phyloP scores from a whole-genome alignment of 192 early-diverging fungal species.

The Ramicandelaber brevisporus region DNA sequence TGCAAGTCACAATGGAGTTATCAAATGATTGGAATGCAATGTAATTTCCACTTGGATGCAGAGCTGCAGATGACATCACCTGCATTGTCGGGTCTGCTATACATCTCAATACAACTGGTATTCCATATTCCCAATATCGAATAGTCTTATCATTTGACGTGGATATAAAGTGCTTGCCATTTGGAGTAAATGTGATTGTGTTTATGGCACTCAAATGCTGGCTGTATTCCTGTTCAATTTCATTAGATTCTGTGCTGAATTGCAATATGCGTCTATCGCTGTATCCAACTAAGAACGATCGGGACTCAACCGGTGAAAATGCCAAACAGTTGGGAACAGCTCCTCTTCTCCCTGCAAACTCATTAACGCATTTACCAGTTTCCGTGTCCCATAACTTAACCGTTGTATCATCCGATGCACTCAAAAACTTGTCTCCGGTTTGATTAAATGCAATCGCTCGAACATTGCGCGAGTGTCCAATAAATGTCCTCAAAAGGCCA shows the following conservation, averaged over 20 bases:
- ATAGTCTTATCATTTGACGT: constrained; percentile 94
- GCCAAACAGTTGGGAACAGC: constrained; percentile 67
- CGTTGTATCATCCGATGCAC: constrained; percentile 69
- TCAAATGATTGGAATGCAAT: constrained; percentile 83
- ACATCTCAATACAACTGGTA: constrained; percentile 95
- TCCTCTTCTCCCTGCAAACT: constrained; percentile 37
- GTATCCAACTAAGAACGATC: constrained; percentile 77
- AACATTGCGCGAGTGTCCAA: constrained; percentile 83
- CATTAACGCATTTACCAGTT: constrained; percentile 66
- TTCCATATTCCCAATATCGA: constrained; percentile 94
- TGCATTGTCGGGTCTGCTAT: constrained; percentile 93
- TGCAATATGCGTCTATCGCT: constrained; percentile 74
- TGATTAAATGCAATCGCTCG: constrained; percentile 78
- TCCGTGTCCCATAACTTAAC: constrained; percentile 98
- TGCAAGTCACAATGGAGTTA: constrained; percentile 85
- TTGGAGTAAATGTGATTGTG: constrained; percentile 89
- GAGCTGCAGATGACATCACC: constrained; percentile 76
- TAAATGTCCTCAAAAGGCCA: constrained; percentile 54
- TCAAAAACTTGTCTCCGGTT: constrained; percentile 61
- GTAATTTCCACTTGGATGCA: constrained; percentile 79
- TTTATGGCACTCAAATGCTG: constrained; percentile 94
- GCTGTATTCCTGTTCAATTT: constrained; percentile 82
- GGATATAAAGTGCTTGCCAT: constrained; percentile 78
- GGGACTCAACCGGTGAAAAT: constrained; percentile 80
- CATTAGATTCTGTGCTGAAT: constrained; percentile 61